A percentile compares a stretch with the other conserved stretches of the same genome.
Evolutionary conservation across 257 asterid genomes (phyloP).

Genomic region (Solanum clarkiae): DNA sequence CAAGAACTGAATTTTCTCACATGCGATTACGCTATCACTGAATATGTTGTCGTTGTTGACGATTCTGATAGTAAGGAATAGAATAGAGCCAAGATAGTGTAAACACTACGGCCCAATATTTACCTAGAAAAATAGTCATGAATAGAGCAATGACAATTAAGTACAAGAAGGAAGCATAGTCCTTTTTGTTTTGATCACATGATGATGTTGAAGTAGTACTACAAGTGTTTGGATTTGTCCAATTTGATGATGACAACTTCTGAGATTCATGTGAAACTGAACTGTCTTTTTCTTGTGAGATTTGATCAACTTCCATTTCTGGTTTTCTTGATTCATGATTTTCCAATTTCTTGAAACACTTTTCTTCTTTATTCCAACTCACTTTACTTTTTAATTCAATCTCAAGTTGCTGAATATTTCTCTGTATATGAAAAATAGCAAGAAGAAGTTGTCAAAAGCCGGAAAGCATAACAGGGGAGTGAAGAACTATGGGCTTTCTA

Average conservation of each 20-base stretch:
- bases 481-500: not conserved
- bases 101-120: constrained; percentile 11
- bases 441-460: not conserved
- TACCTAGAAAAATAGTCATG: constrained; percentile 14
- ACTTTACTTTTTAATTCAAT: not conserved
- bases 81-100: constrained; percentile 14
- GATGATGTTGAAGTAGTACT: not conserved
- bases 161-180: constrained; percentile 1
- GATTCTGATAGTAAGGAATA: not conserved
- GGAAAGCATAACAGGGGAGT: not conserved
- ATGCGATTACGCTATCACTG: not conserved
- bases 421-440: not conserved
- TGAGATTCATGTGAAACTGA: not conserved
- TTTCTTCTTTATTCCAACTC: not conserved
- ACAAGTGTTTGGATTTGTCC: not conserved
- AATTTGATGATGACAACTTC: not conserved
- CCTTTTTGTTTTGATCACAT: not conserved
- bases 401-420: constrained; percentile 1
- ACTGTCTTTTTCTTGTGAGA: not conserved
- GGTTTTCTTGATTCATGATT: not conserved
- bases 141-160: constrained; percentile 9
- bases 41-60: not conserved
- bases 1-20: not conserved
- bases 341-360: not conserved
- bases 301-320: not conserved